Percentiles rank a stretch among this genome's conserved stretches.
These are phyloP conservation scores for Pseudodiploospora longispora DNA, from an alignment of 2,329 filamentous ascomycete genomes.

Conservation along the genomic window DNA sequence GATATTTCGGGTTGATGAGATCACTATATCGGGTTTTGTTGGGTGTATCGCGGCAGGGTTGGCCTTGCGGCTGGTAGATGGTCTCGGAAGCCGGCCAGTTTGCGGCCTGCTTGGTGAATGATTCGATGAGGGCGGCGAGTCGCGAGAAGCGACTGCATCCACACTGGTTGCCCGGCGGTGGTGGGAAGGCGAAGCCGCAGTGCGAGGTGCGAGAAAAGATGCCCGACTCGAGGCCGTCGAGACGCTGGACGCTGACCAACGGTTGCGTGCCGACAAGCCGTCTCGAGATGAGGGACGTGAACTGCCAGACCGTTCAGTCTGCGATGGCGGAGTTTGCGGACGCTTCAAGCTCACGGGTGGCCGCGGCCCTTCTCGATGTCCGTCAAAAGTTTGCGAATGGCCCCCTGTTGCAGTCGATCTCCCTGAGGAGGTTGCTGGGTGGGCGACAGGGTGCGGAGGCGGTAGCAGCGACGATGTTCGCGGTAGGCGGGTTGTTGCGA, in stretches of 20 bases:
- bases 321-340: slow-evolving; percentile 12
- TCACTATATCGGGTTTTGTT: slow-evolving; percentile 6
- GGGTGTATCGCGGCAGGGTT: not conserved
- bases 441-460: slow-evolving; percentile 16
- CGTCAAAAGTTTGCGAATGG: not conserved
- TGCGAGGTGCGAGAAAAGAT: slow-evolving; percentile 25
- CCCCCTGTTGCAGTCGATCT: too few relatives aligned
- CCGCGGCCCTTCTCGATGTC: slow-evolving; percentile 6
- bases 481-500: slow-evolving; percentile 26
- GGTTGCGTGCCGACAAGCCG: slow-evolving; percentile 39
- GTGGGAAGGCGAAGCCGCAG: slow-evolving; percentile 23
- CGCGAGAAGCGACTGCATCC: slow-evolving; percentile 29
- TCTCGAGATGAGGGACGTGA: slow-evolving; percentile 28
- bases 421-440: too few relatives aligned
- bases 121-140: slow-evolving; percentile 21
- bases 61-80: slow-evolving; percentile 1
- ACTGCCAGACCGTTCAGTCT: slow-evolving; percentile 9
- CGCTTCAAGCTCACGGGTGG: slow-evolving; percentile 8
- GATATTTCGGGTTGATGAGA: slow-evolving; percentile 12
- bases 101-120: slow-evolving; percentile 29
- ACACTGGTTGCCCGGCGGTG: slow-evolving; percentile 33
- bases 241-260: slow-evolving; percentile 35
- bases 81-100: slow-evolving; percentile 25
- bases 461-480: slow-evolving; percentile 38
- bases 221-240: slow-evolving; percentile 43